phyloP scores from a whole-genome alignment of 768 basidiomycete genomes.

The Auriscalpium microsporum region DNA sequence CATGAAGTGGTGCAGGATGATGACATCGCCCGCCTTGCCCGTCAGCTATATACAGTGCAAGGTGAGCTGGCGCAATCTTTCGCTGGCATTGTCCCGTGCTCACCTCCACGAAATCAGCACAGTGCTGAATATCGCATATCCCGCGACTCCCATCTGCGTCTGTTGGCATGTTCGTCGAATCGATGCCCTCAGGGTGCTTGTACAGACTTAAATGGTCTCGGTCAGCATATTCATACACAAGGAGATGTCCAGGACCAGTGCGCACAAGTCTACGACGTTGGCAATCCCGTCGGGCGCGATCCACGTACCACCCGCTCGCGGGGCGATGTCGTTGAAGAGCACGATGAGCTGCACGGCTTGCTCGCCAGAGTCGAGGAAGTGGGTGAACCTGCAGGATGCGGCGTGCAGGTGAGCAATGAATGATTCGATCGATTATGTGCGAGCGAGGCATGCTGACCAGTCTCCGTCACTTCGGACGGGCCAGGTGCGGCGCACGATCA shows the following conservation, averaged over 20 bases:
- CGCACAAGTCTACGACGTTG: constrained; percentile 17
- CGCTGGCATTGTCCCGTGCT: not conserved
- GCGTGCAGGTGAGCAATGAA: too few species aligned
- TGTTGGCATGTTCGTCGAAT: constrained; percentile 2
- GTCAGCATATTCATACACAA: not conserved
- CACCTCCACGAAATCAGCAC: constrained; percentile 21
- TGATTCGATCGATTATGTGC: too few species aligned
- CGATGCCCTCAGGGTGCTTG: constrained; percentile 17
- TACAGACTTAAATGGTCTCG: constrained; percentile 7
- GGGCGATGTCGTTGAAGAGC: constrained; percentile 26
- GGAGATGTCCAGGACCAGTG: not conserved
- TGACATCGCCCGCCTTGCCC: constrained; percentile 29
- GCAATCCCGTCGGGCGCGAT: constrained; percentile 29
- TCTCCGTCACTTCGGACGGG: constrained; percentile 18
- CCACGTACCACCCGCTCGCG: constrained; percentile 28
- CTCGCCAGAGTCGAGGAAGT: constrained; percentile 32
- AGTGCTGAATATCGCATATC: constrained; percentile 12
- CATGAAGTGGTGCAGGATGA: constrained; percentile 31
- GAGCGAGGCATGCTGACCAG: constrained; percentile 9
- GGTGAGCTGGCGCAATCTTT: not conserved
- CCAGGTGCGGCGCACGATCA: too few species aligned
- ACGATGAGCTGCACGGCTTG: constrained; percentile 30
- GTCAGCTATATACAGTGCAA: constrained; percentile 17
- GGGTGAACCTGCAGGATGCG: constrained; percentile 16
- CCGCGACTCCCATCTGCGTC: constrained; percentile 17